Evolutionary conservation across 345 rosid species (phyloP), one percentile per base, ranked within the genome.

Genomic region (Eutrema heterophyllum): DNA sequence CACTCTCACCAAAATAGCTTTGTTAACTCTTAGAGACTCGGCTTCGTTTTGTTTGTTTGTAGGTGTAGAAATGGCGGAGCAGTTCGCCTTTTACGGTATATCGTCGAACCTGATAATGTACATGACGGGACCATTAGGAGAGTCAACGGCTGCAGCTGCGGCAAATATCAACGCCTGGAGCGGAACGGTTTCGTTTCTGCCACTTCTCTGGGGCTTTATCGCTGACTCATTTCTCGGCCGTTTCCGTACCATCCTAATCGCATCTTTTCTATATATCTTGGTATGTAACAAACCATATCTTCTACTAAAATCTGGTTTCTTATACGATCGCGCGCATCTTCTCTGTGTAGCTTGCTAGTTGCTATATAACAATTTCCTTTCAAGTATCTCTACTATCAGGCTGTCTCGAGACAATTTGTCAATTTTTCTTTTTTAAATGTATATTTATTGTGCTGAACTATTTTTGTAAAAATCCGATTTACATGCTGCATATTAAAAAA

Each of bases 221-320:
- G 88, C 96, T n/a, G 96, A 89, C 44, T 49, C 88, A 4, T 87
- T 64, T 58, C 87, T 86, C 5, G 92, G 92, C 63, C 83, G 88
- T 30, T 87, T 83, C 81, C 83, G 81, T 72, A 87, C 89, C 33
- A 82, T 86, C 38, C 44, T 87, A 5, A 21, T 79, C 61, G 80
- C 90, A 54, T 87, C 92, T 60, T 59, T 82, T 33, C 15, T 89
- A 46, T 89, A 84, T 69, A 81, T 83, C 71, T 41, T 83, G 77
- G 88, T 82, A 35, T 38, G 14, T 56, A 15, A 39, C 10, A 1
- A 21, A 21, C 21, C 21, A 21, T 21, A 21, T 21, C 21, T 21
- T 21, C 21, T 21, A 21, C 21, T 21, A 21, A 21, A 21, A 21
- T 21, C 21, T 21, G 21, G 21, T 21, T 21, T 21, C 21, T 21